Conservation (phyloP, 164 flowering plant species). For the Sedum album region DNA sequence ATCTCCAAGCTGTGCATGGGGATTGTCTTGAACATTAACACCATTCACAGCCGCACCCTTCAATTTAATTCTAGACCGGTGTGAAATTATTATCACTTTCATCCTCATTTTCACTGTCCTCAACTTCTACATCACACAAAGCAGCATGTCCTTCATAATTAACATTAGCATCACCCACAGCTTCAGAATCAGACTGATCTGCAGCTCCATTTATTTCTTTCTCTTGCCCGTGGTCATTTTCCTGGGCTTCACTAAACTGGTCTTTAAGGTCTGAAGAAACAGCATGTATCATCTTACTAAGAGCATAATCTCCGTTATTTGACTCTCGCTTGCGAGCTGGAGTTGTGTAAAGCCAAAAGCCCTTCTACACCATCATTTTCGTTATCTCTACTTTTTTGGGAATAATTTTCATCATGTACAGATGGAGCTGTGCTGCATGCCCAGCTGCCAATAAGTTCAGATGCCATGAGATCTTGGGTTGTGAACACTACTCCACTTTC, state of each 20-base stretch:
- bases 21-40: neutral
- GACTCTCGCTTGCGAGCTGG: constrained; percentile 53
- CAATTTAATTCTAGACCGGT: neutral
- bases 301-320: constrained; percentile 43
- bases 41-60: neutral
- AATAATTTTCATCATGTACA: constrained; percentile 75
- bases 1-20: constrained; percentile 12
- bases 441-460: constrained; percentile 94
- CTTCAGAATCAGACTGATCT: constrained; percentile 56
- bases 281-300: constrained; percentile 69
- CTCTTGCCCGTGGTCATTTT: constrained; percentile 13
- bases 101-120: constrained; percentile 19
- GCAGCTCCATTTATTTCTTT: constrained; percentile 16
- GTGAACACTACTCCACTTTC: constrained; percentile 44
- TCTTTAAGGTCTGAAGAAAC: constrained; percentile 64
- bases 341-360: constrained; percentile 24
- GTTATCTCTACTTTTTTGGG: constrained; percentile 33
- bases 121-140: constrained; percentile 43
- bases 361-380: constrained; percentile 21
- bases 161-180: constrained; percentile 16
- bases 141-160: constrained; percentile 25
- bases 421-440: constrained; percentile 85
- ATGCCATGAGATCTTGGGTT: constrained; percentile 77
- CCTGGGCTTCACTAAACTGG: constrained; percentile 27
- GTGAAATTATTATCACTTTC: constrained; percentile 14